Conservation (phyloP, 1,139 yeast species). For the Pichia sp. region DNA sequence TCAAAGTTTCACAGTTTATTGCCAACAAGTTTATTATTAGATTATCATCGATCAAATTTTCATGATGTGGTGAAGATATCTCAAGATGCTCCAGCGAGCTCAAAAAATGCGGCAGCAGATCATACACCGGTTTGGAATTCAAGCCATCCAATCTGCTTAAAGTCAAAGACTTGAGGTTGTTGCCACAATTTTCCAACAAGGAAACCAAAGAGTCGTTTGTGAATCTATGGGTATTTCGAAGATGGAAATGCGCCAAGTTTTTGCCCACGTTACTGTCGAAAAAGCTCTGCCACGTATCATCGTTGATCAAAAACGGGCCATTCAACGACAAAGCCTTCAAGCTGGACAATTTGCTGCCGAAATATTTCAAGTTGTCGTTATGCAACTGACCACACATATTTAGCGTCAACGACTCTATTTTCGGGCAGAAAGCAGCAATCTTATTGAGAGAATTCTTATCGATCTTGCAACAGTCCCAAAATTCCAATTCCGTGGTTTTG, state of each 20-base stretch:
- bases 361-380: constrained; percentile 66
- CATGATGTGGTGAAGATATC: constrained; percentile 61
- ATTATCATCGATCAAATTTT: constrained; percentile 70
- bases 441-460: constrained; percentile 59
- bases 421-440: constrained; percentile 78
- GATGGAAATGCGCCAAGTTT: constrained; percentile 50
- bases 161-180: constrained; percentile 44
- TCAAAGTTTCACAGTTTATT: constrained; percentile 58
- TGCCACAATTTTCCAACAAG: constrained; percentile 60
- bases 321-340: constrained; percentile 57
- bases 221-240: constrained; percentile 81
- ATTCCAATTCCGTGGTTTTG: constrained; percentile 50
- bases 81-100: constrained; percentile 54
- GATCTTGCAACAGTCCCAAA: constrained; percentile 91
- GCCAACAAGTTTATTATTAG: constrained; percentile 58
- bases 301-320: constrained; percentile 84
- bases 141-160: constrained; percentile 73
- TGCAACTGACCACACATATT: constrained; percentile 93
- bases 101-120: constrained; percentile 61
- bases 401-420: constrained; percentile 58
- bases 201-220: constrained; percentile 60
- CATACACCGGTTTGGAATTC: constrained; percentile 52
- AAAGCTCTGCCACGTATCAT: constrained; percentile 68
- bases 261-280: constrained; percentile 44
- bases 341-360: constrained; percentile 51